Conservation (phyloP, 2,329 filamentous ascomycete genomes). For the Purpureocillium takamizusanense region DNA sequence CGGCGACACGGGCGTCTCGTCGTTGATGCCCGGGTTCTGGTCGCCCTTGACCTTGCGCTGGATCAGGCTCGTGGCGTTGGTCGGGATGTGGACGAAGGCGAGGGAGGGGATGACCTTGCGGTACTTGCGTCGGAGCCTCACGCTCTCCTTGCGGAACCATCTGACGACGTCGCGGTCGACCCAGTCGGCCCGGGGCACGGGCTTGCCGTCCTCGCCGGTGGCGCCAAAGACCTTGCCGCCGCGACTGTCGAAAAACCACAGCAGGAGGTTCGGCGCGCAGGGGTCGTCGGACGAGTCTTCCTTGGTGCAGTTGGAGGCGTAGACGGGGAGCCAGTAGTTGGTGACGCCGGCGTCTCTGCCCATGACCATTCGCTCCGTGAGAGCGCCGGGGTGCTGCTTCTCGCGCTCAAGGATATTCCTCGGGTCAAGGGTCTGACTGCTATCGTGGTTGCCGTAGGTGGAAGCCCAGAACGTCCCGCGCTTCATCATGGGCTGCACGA, state of each 20-base stretch:
- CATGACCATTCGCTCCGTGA: slow-evolving; percentile 30
- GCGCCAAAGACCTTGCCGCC: slow-evolving; percentile 41
- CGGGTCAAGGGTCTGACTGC: slow-evolving; percentile 46
- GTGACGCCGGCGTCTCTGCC: slow-evolving; percentile 27
- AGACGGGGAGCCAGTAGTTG: slow-evolving; percentile 40
- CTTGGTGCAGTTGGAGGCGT: slow-evolving; percentile 21
- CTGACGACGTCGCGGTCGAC: slow-evolving; percentile 32
- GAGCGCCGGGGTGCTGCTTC: slow-evolving; percentile 24
- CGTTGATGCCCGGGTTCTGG: slow-evolving; percentile 34
- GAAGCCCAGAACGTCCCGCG: slow-evolving; percentile 53
- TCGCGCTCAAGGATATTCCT: slow-evolving; percentile 32
- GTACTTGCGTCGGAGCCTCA: slow-evolving; percentile 17
- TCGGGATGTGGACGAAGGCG: slow-evolving; percentile 40
- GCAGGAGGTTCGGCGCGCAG: slow-evolving; percentile 14
- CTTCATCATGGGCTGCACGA: slow-evolving; percentile 48
- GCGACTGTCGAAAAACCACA: slow-evolving; percentile 67
- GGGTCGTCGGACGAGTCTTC: too few relatives aligned
- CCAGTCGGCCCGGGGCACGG: slow-evolving; percentile 30
- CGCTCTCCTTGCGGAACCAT: slow-evolving; percentile 31
- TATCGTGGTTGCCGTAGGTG: slow-evolving; percentile 66
- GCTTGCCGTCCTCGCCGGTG: slow-evolving; percentile 20
- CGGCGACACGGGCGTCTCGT: slow-evolving; percentile 17
- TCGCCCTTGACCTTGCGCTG: slow-evolving; percentile 26
- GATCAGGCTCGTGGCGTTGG: slow-evolving; percentile 29
- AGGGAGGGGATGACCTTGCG: slow-evolving; percentile 31